These are phyloP conservation scores for Zoysia japonica DNA, from an alignment of 176 grass and related monocot genomes.

Conservation along the genomic window DNA sequence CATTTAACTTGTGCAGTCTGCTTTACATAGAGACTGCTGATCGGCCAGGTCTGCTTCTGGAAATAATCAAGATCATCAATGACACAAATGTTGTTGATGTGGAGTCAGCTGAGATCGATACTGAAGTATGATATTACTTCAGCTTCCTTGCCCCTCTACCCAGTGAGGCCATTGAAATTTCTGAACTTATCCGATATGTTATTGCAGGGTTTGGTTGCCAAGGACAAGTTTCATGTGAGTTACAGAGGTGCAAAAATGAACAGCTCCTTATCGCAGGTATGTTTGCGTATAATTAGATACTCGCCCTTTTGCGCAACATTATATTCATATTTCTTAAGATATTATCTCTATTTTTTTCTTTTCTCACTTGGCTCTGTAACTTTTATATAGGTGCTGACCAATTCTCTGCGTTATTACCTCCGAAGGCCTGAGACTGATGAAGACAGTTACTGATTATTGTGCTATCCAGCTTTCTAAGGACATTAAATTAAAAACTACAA, in stretches of 20 bases:
- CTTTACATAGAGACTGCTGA: slow-evolving; percentile 98
- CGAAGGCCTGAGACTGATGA: slow-evolving; percentile 95
- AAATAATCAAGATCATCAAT: slow-evolving; percentile 75
- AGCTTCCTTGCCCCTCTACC: neutral
- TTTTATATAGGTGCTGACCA: slow-evolving; percentile 59
- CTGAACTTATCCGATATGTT: slow-evolving; percentile 22
- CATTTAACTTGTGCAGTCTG: slow-evolving; percentile 50
- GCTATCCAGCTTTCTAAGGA: neutral
- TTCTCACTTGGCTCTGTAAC: neutral
- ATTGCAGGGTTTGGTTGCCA: slow-evolving; percentile 81
- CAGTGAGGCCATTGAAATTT: neutral
- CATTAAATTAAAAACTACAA: neutral
- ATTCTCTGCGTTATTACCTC: slow-evolving; percentile 83
- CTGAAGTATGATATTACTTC: slow-evolving; percentile 59
- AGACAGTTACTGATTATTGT: slow-evolving; percentile 75
- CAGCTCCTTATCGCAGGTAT: slow-evolving; percentile 79
- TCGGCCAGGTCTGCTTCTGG: slow-evolving; percentile 81
- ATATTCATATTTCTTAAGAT: slow-evolving; percentile 4
- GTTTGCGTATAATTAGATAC: neutral
- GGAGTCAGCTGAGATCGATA: slow-evolving; percentile 96
- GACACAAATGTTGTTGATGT: slow-evolving; percentile 82
- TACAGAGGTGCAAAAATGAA: slow-evolving; percentile 93
- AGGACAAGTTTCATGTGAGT: slow-evolving; percentile 98
- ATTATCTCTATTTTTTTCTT: neutral
- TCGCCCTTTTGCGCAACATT: slow-evolving; percentile 20